phyloP scores from a whole-genome alignment of 2,329 filamentous ascomycete species.

The Cercospora sp. region DNA sequence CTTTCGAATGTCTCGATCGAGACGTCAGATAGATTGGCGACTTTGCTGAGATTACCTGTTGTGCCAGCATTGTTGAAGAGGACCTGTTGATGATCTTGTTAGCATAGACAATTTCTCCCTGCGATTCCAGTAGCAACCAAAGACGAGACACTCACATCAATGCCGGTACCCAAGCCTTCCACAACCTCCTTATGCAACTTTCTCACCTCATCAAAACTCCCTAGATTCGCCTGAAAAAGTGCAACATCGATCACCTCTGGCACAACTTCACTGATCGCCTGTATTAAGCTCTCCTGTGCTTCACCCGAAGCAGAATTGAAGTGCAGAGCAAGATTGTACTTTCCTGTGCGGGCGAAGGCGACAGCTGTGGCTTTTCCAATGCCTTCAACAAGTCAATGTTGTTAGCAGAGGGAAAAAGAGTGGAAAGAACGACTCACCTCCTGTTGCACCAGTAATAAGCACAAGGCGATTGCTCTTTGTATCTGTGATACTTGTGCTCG shows the following conservation, averaged over 20 bases:
- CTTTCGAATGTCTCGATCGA: conserved; percentile 41
- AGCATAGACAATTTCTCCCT: not conserved
- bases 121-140: not conserved
- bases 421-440: conserved; percentile 22
- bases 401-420: not conserved
- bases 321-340: conserved; percentile 47
- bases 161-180: conserved; percentile 34
- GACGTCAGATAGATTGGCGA: conserved; percentile 38
- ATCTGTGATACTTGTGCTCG: conserved; percentile 1
- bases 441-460: conserved; percentile 48
- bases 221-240: conserved; percentile 33
- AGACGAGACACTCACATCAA: conserved; percentile 34
- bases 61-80: conserved; percentile 46
- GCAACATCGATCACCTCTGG: conserved; percentile 43
- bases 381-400: conserved; percentile 27
- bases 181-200: conserved; percentile 40
- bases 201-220: conserved; percentile 32
- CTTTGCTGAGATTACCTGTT: conserved; percentile 30
- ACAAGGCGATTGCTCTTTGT: conserved; percentile 21
- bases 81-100: not conserved
- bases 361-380: conserved; percentile 48
- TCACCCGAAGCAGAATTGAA: conserved; percentile 43
- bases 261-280: conserved; percentile 35
- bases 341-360: conserved; percentile 43
- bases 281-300: conserved; percentile 36